These are phyloP conservation scores for Diaporthe citrichinensis DNA, from an alignment of 2,329 filamentous ascomycete genomes.

Conservation along the genomic window DNA sequence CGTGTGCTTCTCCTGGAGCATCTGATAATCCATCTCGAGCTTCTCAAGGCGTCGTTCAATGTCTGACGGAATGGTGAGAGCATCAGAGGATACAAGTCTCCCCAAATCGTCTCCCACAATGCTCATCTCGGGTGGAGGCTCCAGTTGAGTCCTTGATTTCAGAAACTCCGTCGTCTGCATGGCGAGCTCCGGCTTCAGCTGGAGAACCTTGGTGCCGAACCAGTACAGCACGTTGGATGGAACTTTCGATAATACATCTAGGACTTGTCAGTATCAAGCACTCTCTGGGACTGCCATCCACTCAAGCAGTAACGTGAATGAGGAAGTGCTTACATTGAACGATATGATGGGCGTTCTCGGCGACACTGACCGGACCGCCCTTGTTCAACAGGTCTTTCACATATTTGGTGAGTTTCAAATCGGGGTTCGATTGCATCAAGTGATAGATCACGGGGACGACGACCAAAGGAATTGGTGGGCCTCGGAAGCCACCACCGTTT, in stretches of 20 bases:
- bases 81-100: not conserved
- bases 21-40: conserved; percentile 36
- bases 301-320: not conserved
- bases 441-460: conserved; percentile 39
- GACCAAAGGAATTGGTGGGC: conserved; percentile 36
- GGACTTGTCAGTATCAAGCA: not conserved
- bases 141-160: conserved; percentile 36
- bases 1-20: conserved; percentile 35
- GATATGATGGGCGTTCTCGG: conserved; percentile 39
- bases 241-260: conserved; percentile 35
- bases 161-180: conserved; percentile 39
- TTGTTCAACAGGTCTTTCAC: conserved; percentile 8
- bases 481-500: conserved; percentile 26
- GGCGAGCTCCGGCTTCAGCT: conserved; percentile 33
- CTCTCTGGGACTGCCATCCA: not conserved
- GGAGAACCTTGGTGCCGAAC: conserved; percentile 39
- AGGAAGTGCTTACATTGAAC: conserved; percentile 19
- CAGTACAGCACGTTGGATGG: conserved; percentile 39
- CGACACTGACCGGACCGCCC: conserved; percentile 32
- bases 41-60: conserved; percentile 39
- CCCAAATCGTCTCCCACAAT: no score
- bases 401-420: conserved; percentile 27
- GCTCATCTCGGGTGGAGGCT: not conserved
- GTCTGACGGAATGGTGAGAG: not conserved
- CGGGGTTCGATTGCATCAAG: conserved; percentile 32